Evolutionary conservation across 1,139 yeast species (phyloP).

Genomic region (Hyphopichia buzzinii): DNA sequence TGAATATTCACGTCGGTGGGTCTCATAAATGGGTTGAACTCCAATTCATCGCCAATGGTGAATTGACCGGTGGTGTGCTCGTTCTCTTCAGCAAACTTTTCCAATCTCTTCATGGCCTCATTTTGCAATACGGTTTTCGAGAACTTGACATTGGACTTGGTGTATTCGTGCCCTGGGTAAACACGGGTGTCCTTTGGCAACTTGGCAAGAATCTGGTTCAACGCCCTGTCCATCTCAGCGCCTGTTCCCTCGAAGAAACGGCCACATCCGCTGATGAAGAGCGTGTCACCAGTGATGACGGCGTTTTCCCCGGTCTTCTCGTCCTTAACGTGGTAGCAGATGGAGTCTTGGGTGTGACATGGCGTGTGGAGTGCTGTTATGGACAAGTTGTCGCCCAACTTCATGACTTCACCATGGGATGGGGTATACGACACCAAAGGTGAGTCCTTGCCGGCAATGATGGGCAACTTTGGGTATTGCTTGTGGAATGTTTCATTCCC

Average conservation of each 20-base stretch:
- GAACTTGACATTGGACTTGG: constrained; percentile 75
- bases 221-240: constrained; percentile 70
- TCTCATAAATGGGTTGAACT: constrained; percentile 88
- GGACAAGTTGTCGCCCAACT: constrained; percentile 61
- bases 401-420: constrained; percentile 55
- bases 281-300: constrained; percentile 93
- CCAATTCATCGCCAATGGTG: constrained; percentile 79
- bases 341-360: constrained; percentile 95
- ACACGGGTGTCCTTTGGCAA: constrained; percentile 72
- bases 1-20: constrained; percentile 57
- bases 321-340: constrained; percentile 79
- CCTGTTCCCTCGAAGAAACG: constrained; percentile 93
- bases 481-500: constrained; percentile 61
- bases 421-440: constrained; percentile 71
- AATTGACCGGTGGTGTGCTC: constrained; percentile 82
- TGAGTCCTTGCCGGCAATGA: constrained; percentile 86
- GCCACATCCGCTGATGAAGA: constrained; percentile 94
- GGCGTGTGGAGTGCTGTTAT: constrained; percentile 91
- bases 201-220: constrained; percentile 54
- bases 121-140: constrained; percentile 60
- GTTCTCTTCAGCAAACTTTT: constrained; percentile 46
- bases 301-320: constrained; percentile 58
- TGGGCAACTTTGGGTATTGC: constrained; percentile 53
- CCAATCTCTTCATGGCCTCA: constrained; percentile 55
- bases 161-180: constrained; percentile 95